Base-by-base conservation (phyloP, 2,329 filamentous ascomycete genomes). In the Rhinocladiella mackenziei region DNA sequence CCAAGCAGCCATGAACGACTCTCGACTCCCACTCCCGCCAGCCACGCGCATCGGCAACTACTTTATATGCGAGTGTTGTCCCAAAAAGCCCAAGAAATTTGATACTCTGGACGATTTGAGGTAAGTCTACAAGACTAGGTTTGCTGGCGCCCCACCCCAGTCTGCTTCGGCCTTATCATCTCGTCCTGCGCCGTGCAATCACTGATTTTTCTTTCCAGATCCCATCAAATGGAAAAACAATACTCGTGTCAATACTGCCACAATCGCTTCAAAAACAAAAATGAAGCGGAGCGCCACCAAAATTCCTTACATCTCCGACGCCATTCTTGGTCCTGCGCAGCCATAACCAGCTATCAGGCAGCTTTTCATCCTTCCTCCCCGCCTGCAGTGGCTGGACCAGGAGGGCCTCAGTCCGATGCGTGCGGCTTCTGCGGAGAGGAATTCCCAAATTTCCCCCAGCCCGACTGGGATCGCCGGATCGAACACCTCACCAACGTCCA, bases 241-340 rank as follows among this genome's bases (percentile, higher is more conserved):
- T 97, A 96, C 65, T 86, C 86, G 51, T 97, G 91, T 65, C 77
- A 81, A 19, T 97, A 87, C 63, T 97, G 91, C 65, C 85, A 85
- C 30, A 96, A 96, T 63, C 82, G 91, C 8, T 97, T 97, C 73
- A 97, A 97, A 69, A 97, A 97, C 70, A 97, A 97, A 69, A 97
- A 97, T 59, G 92, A 97, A 69, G 89, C 89, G 2, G 91, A 97
- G 65, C 81, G 92, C 22, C 91, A 97, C 63, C 89, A 95, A 61
- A 97, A 96, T 60, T 95, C 89, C 10, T 78, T 97, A 8, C 91
- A 97, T 65, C 77, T 97, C 6, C 81, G 91, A 23, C 83, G 85
- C 17, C 89, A 97, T 68, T 96, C 89, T 36, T 98, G 92, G 92
- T 96, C 91, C 8, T 98, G 92, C 65, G 89, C 89, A 22, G 87